Evolutionary conservation across 1,139 yeast genomes (phyloP), one percentile per base, ranked within the genome.

Genomic region (Yamadazyma blattariae): DNA sequence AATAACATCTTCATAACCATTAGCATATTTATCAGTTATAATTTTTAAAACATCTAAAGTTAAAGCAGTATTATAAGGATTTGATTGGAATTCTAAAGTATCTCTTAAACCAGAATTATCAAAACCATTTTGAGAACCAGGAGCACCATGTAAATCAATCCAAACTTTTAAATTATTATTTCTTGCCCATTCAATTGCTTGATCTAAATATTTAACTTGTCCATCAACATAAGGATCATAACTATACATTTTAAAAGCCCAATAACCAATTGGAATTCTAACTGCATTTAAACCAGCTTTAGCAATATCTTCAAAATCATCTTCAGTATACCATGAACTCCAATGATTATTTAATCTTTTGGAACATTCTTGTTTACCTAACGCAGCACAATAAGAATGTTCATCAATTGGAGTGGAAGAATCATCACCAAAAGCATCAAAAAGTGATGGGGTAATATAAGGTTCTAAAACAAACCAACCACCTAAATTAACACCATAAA

Each of bases 111-210:
- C 98, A 9, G 96, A 87, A 64, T 90, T 90, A 59, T 92, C 98
- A 56, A 90, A 90, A 15, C 97, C 97, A 56, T 90, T 90, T 62
- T 90, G 97, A 15, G 96, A 85, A n/a, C 97, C 97, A 32, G 97
- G 94, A 20, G 88, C 94, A 39, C 97, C 97, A 57, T 90, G 98
- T 50, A 90, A 66, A 59, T 90, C 98, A 36, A 90, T 72, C 96
- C 96, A 88, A 16, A 78, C 95, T 56, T 83, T 80, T 48, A 90
- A 58, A 32, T 72, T 74, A 48, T 79, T 51, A 15, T 68, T 64
- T 37, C 77, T 61, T 33, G 86, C 79, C 97, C 97, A 90, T 17
- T 61, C 71, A 34, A 90, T 65, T 8, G 96, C 96, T 47, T 71
- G 65, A 49, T 85, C 89, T 41, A 90, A 65, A 57, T 83, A 87